Base-by-base conservation (phyloP, 208 protist genomes). In the Acanthamoeba castellanii region DNA sequence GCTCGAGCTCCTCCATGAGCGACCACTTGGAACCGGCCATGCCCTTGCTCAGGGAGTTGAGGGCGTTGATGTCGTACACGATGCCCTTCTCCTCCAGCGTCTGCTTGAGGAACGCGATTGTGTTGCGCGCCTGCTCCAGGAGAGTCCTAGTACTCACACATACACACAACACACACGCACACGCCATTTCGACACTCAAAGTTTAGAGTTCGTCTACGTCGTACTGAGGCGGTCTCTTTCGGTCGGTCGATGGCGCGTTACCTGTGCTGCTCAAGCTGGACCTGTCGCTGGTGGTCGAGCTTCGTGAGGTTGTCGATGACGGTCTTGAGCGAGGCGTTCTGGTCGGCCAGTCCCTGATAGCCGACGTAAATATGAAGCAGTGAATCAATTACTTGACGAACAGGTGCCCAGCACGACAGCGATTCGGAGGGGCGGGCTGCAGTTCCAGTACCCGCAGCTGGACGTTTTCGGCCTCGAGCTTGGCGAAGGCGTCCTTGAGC, bases 1-100 rank as follows among this genome's bases (percentile, higher is more conserved):
- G 4, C 85, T 92, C 85, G 32, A 92, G 55, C 37, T 92, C 59
- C 34, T 92, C 85, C 55, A 92, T 76, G 34, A 92, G 55, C 27
- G 85, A 92, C 59, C 55, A 74, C 61, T 92, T 92, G 52, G 55
- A 74, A 6, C 55, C 78, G 50, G 52, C 32, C 78, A 87, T 87
- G 42, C 78, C 78, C 47, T 87, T 87, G 78, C 47, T 61, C 50
- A 87, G 78, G 14, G 52, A 47, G 52, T 42, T 87, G n/a, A 87
- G 52, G 14, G 52, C 34, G 59, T 92, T 68, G 57, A 55, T 92
- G 18, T 92, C 64, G 37, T 76, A 74, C 20, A 92, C 27, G 16
- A 92, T 92, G 18, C 64, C 59, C 64, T 74, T 92, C 34, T 74
- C 85, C 30, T 68, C 64, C 20, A 92, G 55, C 59, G 32, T 74